phyloP scores from a whole-genome alignment of 2,329 filamentous ascomycete genomes.

The Colletotrichum lupini region DNA sequence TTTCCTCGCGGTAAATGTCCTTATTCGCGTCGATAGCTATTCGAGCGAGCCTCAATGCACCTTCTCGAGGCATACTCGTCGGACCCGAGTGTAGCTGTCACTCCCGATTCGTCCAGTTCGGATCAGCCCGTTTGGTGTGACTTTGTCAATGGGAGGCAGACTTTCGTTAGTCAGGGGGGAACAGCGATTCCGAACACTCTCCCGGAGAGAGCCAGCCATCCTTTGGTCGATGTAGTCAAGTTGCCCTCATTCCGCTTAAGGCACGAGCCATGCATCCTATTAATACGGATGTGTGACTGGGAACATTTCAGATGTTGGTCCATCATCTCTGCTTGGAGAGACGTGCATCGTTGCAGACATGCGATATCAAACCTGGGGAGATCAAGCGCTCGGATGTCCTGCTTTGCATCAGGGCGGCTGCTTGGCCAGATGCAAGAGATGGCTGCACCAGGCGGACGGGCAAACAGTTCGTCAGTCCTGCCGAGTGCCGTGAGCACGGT shows the following conservation, averaged over 20 bases:
- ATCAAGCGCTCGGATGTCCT: background rate
- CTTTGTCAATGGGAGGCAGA: background rate
- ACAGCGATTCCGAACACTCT: background rate
- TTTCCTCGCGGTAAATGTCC: conserved; percentile 11
- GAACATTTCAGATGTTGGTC: background rate
- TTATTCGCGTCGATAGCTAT: background rate
- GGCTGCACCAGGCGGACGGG: too few relatives aligned
- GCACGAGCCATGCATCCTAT: background rate
- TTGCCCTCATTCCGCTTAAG: background rate
- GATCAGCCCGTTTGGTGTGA: background rate
- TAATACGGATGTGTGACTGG: background rate
- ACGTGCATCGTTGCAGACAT: background rate
- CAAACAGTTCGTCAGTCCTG: background rate
- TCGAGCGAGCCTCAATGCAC: background rate
- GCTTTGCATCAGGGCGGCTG: background rate
- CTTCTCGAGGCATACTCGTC: background rate
- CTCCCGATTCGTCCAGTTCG: conserved; percentile 9
- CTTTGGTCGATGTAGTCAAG: background rate
- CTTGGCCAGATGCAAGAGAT: background rate
- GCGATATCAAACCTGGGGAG: background rate
- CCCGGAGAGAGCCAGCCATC: background rate
- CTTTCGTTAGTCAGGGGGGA: too few relatives aligned
- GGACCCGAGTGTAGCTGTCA: background rate
- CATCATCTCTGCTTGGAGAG: background rate
- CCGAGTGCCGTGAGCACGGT: background rate